A percentile compares a stretch with the other conserved stretches of the same genome.
Conservation (phyloP, 768 basidiomycete genomes). For the Russula sp. region DNA sequence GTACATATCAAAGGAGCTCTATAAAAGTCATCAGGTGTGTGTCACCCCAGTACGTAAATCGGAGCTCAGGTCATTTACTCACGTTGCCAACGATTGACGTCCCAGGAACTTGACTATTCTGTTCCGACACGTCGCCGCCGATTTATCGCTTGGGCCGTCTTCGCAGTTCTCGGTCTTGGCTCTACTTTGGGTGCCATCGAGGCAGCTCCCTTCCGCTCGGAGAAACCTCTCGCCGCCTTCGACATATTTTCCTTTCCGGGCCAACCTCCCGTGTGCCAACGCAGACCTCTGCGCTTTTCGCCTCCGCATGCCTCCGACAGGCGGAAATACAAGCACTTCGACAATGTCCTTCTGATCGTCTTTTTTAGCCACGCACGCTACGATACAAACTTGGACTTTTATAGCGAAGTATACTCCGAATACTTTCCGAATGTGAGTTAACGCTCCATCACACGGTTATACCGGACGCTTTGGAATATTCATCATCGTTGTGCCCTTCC, state of each 20-base stretch:
- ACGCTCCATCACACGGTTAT: slow-evolving; percentile 22
- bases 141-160: slow-evolving; percentile 14
- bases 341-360: slow-evolving; percentile 45
- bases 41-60: slow-evolving; percentile 14
- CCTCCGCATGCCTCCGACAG: slow-evolving; percentile 24
- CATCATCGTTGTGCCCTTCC: not conserved
- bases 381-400: slow-evolving; percentile 46
- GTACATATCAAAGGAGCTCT: slow-evolving; percentile 25
- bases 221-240: not conserved
- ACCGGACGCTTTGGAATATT: not conserved
- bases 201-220: slow-evolving; percentile 7
- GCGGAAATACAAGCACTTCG: slow-evolving; percentile 40
- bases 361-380: slow-evolving; percentile 53
- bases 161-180: slow-evolving; percentile 17
- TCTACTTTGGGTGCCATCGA: slow-evolving; percentile 17
- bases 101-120: slow-evolving; percentile 16
- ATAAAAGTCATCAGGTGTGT: slow-evolving; percentile 27
- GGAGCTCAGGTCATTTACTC: not conserved
- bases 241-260: slow-evolving; percentile 13
- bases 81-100: slow-evolving; percentile 1
- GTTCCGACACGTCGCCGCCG: slow-evolving; percentile 21
- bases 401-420: slow-evolving; percentile 46
- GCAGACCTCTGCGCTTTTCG: slow-evolving; percentile 32
- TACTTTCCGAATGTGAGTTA: slow-evolving; percentile 48
- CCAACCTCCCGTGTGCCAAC: slow-evolving; percentile 27